Evolutionary conservation across 2,329 filamentous ascomycete species (phyloP).

Genomic region (Paracamarosporium sp.): DNA sequence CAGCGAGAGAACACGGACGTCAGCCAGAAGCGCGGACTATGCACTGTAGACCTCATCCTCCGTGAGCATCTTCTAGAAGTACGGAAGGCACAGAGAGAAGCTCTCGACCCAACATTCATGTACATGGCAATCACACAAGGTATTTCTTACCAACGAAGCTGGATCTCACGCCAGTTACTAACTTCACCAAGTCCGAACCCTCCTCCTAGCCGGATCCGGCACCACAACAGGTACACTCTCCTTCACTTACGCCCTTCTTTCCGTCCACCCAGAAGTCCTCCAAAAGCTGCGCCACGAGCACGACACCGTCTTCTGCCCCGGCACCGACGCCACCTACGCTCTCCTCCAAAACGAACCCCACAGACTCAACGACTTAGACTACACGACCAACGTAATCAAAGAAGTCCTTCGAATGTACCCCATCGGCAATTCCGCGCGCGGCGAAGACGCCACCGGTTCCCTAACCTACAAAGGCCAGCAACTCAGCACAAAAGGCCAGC

Average conservation of each 20-base stretch:
- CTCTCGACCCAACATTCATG: conserved; percentile 44
- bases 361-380: conserved; percentile 59
- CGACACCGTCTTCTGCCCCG: conserved; percentile 57
- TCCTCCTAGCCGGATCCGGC: conserved; percentile 53
- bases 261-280: conserved; percentile 32
- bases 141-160: conserved; percentile 23
- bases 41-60: conserved; percentile 44
- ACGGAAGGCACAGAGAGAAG: conserved; percentile 18
- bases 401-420: conserved; percentile 62
- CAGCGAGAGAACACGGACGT: conserved; percentile 40
- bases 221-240: conserved; percentile 47
- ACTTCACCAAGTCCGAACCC: conserved; percentile 21
- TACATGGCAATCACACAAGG: conserved; percentile 43
- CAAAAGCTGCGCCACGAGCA: conserved; percentile 55
- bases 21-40: conserved; percentile 42
- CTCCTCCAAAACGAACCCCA: conserved; percentile 52
- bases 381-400: conserved; percentile 60
- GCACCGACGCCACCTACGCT: conserved; percentile 44
- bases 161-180: background rate
- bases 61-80: conserved; percentile 33
- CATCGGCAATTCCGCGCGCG: conserved; percentile 55
- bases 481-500: conserved; percentile 53
- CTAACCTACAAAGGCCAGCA: conserved; percentile 47
- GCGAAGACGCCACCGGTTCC: conserved; percentile 47
- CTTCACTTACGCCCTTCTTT: conserved; percentile 40